phyloP scores from a whole-genome alignment of 352 stramenopile species.

The Phytophthora citrophthora region DNA sequence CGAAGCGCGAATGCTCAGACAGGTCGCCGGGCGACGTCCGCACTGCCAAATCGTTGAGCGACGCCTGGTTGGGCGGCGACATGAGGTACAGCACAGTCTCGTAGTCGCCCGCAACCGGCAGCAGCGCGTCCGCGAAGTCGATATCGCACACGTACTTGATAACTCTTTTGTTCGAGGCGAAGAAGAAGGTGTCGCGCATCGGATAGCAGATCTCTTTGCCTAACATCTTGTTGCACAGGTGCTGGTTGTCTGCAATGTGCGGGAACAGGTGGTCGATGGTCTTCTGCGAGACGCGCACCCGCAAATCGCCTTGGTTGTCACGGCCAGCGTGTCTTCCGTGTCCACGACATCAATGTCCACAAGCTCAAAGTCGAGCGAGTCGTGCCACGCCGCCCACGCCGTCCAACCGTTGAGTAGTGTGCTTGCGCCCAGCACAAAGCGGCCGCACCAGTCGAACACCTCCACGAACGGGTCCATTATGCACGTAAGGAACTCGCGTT shows the following conservation, averaged over 20 bases:
- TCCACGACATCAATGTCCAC: slow-evolving; percentile 47
- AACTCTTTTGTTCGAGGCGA: slow-evolving; percentile 42
- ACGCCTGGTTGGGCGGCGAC: slow-evolving; percentile 34
- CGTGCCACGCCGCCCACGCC: slow-evolving; percentile 49
- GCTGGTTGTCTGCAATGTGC: slow-evolving; percentile 32
- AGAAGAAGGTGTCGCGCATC: slow-evolving; percentile 55
- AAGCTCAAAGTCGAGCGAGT: slow-evolving; percentile 41
- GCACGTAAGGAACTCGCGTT: slow-evolving; percentile 49
- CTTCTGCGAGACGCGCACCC: slow-evolving; percentile 41
- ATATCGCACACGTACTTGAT: slow-evolving; percentile 57
- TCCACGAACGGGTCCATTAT: slow-evolving; percentile 50
- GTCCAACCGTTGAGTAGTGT: slow-evolving; percentile 48
- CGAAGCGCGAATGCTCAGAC: slow-evolving; percentile 35
- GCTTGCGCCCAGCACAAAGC: slow-evolving; percentile 35
- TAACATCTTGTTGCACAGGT: slow-evolving; percentile 35
- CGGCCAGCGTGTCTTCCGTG: slow-evolving; percentile 38
- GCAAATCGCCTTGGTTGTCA: slow-evolving; percentile 44
- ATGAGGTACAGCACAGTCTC: slow-evolving; percentile 46
- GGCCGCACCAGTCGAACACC: slow-evolving; percentile 53
- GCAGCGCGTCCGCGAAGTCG: slow-evolving; percentile 43
- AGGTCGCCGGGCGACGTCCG: slow-evolving; percentile 33
- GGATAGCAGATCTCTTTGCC: slow-evolving; percentile 49
- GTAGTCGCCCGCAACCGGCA: slow-evolving; percentile 40
- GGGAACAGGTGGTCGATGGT: slow-evolving; percentile 54
- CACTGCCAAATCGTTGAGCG: slow-evolving; percentile 45